phyloP scores from a whole-genome alignment of 2,329 filamentous ascomycete genomes.

The Diaporthe sp. region DNA sequence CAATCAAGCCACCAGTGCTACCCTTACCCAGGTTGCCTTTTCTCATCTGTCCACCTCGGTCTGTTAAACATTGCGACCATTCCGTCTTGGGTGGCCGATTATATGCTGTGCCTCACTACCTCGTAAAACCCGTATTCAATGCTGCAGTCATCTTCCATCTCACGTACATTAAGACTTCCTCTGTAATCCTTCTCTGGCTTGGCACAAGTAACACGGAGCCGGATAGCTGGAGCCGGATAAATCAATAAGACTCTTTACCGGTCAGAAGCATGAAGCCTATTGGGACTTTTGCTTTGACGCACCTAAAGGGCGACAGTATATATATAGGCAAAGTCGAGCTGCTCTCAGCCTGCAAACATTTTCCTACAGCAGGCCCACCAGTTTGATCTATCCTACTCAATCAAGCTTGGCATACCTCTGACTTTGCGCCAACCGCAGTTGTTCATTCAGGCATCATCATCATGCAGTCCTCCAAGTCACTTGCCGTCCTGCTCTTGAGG shows the following conservation, averaged over 20 bases:
- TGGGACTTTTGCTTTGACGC: background rate
- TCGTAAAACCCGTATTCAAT: constrained; percentile 14
- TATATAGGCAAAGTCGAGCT: background rate
- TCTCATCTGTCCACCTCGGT: background rate
- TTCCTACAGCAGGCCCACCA: background rate
- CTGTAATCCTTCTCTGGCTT: background rate
- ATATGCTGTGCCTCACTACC: background rate
- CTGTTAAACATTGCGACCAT: background rate
- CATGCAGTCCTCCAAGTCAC: background rate
- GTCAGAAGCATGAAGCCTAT: background rate
- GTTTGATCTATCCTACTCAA: background rate
- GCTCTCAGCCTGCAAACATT: background rate
- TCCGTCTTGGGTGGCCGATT: background rate
- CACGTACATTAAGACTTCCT: background rate
- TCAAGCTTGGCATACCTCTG: background rate
- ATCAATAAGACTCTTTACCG: background rate
- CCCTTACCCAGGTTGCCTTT: background rate
- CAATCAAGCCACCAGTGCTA: background rate
- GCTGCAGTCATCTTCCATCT: constrained; percentile 18
- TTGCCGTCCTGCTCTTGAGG: constrained; percentile 7
- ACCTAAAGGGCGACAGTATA: background rate
- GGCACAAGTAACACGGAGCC: background rate
- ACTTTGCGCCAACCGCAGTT: background rate
- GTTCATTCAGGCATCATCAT: background rate
- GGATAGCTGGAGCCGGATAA: background rate